Evolutionary conservation across 2,329 filamentous ascomycete genomes (phyloP).

Genomic region (Aspergillus japonicus): DNA sequence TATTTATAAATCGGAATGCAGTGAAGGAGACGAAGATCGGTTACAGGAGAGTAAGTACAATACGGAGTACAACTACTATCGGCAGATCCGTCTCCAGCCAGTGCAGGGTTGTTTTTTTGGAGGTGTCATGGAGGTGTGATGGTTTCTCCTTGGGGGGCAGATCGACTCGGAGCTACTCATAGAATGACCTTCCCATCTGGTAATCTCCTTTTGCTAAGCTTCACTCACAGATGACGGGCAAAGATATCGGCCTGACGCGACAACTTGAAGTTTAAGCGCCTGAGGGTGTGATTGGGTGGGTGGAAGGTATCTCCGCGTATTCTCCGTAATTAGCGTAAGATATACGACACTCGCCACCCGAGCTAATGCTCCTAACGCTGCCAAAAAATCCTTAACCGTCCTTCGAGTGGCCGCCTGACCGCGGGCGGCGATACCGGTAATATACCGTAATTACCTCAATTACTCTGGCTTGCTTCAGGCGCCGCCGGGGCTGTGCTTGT

Average conservation of each 20-base stretch:
- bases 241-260: constrained; percentile 4
- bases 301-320: background rate
- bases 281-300: background rate
- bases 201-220: background rate
- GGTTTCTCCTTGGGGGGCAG: too few species aligned
- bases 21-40: background rate
- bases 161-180: background rate
- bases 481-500: background rate
- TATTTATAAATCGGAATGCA: background rate
- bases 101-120: background rate
- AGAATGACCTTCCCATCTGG: background rate
- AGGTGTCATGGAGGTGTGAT: background rate
- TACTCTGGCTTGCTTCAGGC: background rate
- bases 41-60: too few species aligned
- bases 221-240: background rate
- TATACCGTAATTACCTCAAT: background rate
- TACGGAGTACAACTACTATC: too few species aligned
- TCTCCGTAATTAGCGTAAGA: background rate
- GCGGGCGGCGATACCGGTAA: background rate
- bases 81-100: background rate
- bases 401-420: background rate
- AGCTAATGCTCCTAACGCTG: background rate
- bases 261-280: background rate
- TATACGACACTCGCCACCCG: background rate
- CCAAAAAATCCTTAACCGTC: background rate